These are phyloP conservation scores for Rhizopogon rudus DNA, from an alignment of 768 basidiomycete genomes.

Conservation along the genomic window DNA sequence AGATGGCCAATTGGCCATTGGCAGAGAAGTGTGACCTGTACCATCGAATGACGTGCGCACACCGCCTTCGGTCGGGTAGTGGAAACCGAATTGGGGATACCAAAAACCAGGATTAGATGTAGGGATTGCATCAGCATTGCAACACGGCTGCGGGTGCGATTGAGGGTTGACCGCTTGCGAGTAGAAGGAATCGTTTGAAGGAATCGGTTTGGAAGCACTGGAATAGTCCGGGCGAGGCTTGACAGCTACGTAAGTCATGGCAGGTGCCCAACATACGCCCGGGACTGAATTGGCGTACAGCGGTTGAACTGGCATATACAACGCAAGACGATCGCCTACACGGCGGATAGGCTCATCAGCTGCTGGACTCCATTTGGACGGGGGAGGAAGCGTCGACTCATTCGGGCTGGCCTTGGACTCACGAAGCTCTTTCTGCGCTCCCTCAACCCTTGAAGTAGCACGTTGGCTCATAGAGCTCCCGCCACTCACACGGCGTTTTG, in stretches of 20 bases:
- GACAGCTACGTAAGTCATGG: constrained; percentile 13
- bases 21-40: constrained; percentile 30
- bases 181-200: neutral
- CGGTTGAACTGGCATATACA: constrained; percentile 64
- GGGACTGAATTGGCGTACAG: constrained; percentile 29
- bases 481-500: constrained; percentile 48
- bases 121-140: constrained; percentile 44
- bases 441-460: neutral
- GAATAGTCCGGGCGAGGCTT: constrained; percentile 16
- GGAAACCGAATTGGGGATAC: constrained; percentile 55
- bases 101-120: constrained; percentile 50
- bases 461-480: constrained; percentile 6
- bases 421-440: neutral
- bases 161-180: constrained; percentile 32
- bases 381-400: constrained; percentile 53
- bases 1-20: constrained; percentile 40
- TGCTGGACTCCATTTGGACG: constrained; percentile 77
- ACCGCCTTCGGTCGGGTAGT: constrained; percentile 43
- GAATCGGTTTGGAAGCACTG: constrained; percentile 17
- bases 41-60: constrained; percentile 39
- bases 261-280: constrained; percentile 21
- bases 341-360: constrained; percentile 72
- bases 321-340: constrained; percentile 46
- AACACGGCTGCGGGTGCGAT: constrained; percentile 55
- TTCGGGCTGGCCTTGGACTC: constrained; percentile 2